Percentiles rank a stretch among this genome's conserved stretches.
Conservation (phyloP, 805 yeast species). For the Metschnikowia vanudenii region DNA sequence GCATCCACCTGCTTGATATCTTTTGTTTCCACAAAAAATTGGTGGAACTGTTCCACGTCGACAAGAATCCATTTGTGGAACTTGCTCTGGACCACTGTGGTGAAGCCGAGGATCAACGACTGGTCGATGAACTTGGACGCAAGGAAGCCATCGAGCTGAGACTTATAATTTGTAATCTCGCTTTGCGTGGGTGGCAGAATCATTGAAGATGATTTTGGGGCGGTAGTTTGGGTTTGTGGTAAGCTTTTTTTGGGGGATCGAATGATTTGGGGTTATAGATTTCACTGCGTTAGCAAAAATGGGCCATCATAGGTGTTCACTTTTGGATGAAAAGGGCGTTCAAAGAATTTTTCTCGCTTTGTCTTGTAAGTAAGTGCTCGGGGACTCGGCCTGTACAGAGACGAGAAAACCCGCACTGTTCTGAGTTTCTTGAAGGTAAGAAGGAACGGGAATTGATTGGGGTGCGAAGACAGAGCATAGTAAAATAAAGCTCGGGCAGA, state of each 20-base stretch:
- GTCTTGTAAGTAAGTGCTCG: background rate
- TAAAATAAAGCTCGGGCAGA: too few species aligned
- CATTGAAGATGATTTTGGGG: slow-evolving; percentile 3
- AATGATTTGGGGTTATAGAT: background rate
- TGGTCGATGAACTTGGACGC: slow-evolving; percentile 33
- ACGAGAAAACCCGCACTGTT: background rate
- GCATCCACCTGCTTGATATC: slow-evolving; percentile 10
- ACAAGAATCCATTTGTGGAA: slow-evolving; percentile 40
- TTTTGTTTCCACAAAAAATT: slow-evolving; percentile 1
- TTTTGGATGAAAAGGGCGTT: background rate
- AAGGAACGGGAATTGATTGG: too few species aligned
- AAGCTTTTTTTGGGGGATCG: background rate
- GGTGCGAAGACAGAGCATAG: background rate
- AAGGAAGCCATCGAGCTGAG: slow-evolving; percentile 28
- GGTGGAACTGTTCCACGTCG: slow-evolving; percentile 35
- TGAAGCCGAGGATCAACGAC: slow-evolving; percentile 47
- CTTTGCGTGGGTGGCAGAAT: slow-evolving; percentile 9
- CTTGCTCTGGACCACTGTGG: slow-evolving; percentile 48
- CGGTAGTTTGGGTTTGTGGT: too few species aligned
- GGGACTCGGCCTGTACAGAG: slow-evolving; percentile 9
- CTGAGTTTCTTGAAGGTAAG: too few species aligned
- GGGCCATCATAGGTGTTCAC: slow-evolving; percentile 11
- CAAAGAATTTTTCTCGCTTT: slow-evolving; percentile 4
- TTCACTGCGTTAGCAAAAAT: slow-evolving; percentile 10
- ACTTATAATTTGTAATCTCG: slow-evolving; percentile 20